These are phyloP conservation scores for Metarhizium rileyi DNA, from an alignment of 2,329 filamentous ascomycete species.

Conservation along the genomic window DNA sequence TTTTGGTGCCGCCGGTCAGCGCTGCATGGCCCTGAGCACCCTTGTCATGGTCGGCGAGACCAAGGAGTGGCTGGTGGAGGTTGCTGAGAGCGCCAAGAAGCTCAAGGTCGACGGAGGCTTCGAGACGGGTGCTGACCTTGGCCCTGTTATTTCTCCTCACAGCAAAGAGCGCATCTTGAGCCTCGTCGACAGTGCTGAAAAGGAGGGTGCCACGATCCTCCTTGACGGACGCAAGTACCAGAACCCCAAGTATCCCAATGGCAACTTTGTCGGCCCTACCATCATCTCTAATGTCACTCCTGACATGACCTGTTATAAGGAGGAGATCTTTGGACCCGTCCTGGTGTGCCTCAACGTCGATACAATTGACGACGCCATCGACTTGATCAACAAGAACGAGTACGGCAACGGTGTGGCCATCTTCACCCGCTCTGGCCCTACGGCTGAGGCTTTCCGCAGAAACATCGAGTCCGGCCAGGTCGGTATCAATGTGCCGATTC, in stretches of 20 bases:
- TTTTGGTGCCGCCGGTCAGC: slow-evolving; percentile 75
- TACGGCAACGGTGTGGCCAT: slow-evolving; percentile 82
- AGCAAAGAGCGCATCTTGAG: slow-evolving; percentile 70
- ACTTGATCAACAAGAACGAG: slow-evolving; percentile 75
- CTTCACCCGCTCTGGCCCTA: slow-evolving; percentile 70
- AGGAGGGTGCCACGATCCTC: slow-evolving; percentile 73
- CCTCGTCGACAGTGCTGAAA: slow-evolving; percentile 66
- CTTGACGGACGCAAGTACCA: slow-evolving; percentile 69
- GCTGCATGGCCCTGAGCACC: slow-evolving; percentile 80
- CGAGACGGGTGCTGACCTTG: slow-evolving; percentile 68
- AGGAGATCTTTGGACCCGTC: slow-evolving; percentile 81
- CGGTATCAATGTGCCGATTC: slow-evolving; percentile 77
- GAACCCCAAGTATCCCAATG: slow-evolving; percentile 70
- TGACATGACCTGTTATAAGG: slow-evolving; percentile 73
- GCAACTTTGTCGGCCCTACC: slow-evolving; percentile 78
- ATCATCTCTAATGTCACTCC: slow-evolving; percentile 74
- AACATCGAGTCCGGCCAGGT: slow-evolving; percentile 80
- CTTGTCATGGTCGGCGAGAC: slow-evolving; percentile 78
- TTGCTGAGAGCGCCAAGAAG: slow-evolving; percentile 64
- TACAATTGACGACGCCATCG: slow-evolving; percentile 69
- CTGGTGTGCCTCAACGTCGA: slow-evolving; percentile 72
- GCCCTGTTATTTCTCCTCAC: slow-evolving; percentile 71
- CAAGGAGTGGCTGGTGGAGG: slow-evolving; percentile 69
- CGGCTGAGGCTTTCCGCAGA: slow-evolving; percentile 67
- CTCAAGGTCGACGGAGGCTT: slow-evolving; percentile 74